Conservation (phyloP, 2,329 filamentous ascomycete species). For the Ilyonectria sp. region DNA sequence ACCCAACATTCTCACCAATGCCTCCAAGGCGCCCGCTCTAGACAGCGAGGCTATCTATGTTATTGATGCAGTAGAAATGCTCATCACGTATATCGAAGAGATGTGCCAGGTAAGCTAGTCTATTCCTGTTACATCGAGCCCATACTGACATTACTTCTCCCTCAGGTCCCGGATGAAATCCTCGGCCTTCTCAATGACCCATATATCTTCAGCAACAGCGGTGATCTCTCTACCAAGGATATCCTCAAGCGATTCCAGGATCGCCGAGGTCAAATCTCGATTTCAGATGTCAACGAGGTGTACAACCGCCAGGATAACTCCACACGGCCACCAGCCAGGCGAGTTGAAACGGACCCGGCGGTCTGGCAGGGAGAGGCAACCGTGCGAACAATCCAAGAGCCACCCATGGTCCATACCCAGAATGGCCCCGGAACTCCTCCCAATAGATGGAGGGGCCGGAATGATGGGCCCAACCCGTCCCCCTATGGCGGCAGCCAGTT, state of each 20-base stretch:
- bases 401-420: slow-evolving; percentile 59
- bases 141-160: slow-evolving; percentile 34
- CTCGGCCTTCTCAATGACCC: slow-evolving; percentile 89
- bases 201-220: slow-evolving; percentile 82
- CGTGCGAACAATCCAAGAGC: slow-evolving; percentile 82
- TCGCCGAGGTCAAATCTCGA: slow-evolving; percentile 73
- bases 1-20: slow-evolving; percentile 90
- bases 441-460: slow-evolving; percentile 64
- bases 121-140: background rate
- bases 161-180: slow-evolving; percentile 92
- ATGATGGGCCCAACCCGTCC: slow-evolving; percentile 59
- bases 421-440: slow-evolving; percentile 64
- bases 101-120: slow-evolving; percentile 88
- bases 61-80: slow-evolving; percentile 90
- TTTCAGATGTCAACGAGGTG: slow-evolving; percentile 72
- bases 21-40: slow-evolving; percentile 74
- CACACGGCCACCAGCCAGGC: slow-evolving; percentile 66
- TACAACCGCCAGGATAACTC: slow-evolving; percentile 72
- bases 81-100: slow-evolving; percentile 94
- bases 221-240: slow-evolving; percentile 96
- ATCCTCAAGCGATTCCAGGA: slow-evolving; percentile 95
- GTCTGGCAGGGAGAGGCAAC: slow-evolving; percentile 88
- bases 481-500: slow-evolving; percentile 62
- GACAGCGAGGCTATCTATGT: slow-evolving; percentile 93
- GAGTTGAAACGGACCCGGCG: slow-evolving; percentile 90